Base-by-base conservation (phyloP, 2,329 filamentous ascomycete species). In the Fusarium coicis region DNA sequence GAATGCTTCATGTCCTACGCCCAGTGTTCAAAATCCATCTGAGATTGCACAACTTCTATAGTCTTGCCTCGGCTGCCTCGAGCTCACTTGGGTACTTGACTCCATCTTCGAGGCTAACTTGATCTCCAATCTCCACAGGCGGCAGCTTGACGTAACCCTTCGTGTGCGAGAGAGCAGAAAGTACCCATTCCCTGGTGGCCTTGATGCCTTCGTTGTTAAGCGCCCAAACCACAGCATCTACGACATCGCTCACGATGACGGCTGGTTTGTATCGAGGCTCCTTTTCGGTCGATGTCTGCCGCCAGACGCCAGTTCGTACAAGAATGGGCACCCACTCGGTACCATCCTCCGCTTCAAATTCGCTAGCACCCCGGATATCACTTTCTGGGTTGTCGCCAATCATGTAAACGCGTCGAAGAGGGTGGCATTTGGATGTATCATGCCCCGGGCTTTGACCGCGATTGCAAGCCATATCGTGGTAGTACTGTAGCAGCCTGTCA, bases 341-440 rank as follows among this genome's bases (percentile, higher is more conserved):
- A 14, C 91, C 92, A 63, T 87, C 83, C 8, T 87, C 84, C 70
- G 92, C 93, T 49, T 84, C 78, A 79, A 93, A 97, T 50, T 88
- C 87, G 79, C 97, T 97, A 26, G 94, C 95, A 10, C 96, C 96
- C 10, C 90, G 86, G 74, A 99, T 97, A 80, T 99, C 96, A 75
- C 93, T 96, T 79, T 94, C 94, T 10, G 93, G 93, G 78, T 96
- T 96, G 79, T 96, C 93, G 10, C 96, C 96, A 46, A 98, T 89
- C 96, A 98, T 98, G 83, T 97, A 98, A 16, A 98, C 95, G 47
- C 87, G 89, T 77, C 87, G 86, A 62, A 97, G 82, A n/a, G 87
- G 86, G 26, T 90, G 66, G 83, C 83, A 74, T 36, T 71, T 71
- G 26, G 71, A 37, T 23, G 56, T 21, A 50, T 74, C 62, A 21